Percentiles rank a stretch among this genome's conserved stretches.
These are phyloP conservation scores for Venturia effusa DNA, from an alignment of 2,329 filamentous ascomycete genomes.

Conservation along the genomic window DNA sequence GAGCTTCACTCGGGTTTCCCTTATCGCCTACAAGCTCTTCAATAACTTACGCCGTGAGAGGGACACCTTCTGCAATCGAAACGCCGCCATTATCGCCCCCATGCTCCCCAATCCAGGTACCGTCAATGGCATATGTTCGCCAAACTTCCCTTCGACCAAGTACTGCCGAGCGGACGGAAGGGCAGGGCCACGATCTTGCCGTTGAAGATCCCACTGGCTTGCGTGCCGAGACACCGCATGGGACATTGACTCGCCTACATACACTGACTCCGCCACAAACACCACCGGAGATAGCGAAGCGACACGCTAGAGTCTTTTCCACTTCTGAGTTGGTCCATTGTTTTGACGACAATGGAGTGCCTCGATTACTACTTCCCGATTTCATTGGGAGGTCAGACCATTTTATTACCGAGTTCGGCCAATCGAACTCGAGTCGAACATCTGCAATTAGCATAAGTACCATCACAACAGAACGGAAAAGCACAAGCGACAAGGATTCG, in stretches of 20 bases:
- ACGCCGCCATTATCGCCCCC: background rate
- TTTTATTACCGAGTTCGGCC: background rate
- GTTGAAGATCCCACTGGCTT: background rate
- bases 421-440: background rate
- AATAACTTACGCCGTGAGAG: background rate
- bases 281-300: background rate
- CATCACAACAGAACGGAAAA: background rate
- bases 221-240: background rate
- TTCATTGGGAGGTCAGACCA: background rate
- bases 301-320: background rate
- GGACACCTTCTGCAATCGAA: background rate
- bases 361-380: background rate
- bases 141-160: background rate
- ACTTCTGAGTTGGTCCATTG: background rate
- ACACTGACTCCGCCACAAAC: background rate
- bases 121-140: background rate
- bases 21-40: background rate
- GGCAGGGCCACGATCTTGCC: background rate
- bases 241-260: background rate
- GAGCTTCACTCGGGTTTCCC: background rate
- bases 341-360: background rate
- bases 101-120: background rate
- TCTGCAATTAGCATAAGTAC: background rate
- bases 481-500: background rate
- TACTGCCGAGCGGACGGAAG: background rate